Evolutionary conservation across 495 filamentous ascomycete genomes (phyloP).

Genomic region (Emericellopsis terricola): DNA sequence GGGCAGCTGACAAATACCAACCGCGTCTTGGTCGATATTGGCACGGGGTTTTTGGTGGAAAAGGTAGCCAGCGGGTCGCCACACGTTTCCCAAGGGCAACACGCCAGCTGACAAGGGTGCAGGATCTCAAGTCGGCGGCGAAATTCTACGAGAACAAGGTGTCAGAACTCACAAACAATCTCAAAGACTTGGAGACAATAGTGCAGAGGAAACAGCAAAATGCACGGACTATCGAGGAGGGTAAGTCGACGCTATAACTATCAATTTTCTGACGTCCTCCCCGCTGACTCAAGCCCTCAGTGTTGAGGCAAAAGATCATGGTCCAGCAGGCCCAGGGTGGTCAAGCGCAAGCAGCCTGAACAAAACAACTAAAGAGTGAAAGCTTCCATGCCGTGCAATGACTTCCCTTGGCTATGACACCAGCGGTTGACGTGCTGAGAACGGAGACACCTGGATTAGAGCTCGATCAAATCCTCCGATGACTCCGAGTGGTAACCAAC

Average conservation of each 20-base stretch:
- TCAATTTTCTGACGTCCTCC: not conserved
- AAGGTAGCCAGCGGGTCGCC: conserved; percentile 43
- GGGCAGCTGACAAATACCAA: conserved; percentile 59
- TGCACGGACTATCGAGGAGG: conserved; percentile 74
- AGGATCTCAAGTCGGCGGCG: conserved; percentile 54
- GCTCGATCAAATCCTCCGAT: too few species aligned
- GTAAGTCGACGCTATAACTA: conserved; percentile 31
- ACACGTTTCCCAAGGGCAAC: not conserved
- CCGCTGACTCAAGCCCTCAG: too few species aligned
- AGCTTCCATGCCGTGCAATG: too few species aligned
- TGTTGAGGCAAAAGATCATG: conserved; percentile 33
- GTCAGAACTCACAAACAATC: not conserved
- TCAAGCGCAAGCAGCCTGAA: conserved; percentile 5
- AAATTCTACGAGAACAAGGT: conserved; percentile 72
- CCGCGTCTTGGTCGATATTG: conserved; percentile 84
- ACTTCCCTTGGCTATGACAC: too few species aligned
- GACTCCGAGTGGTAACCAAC: too few species aligned
- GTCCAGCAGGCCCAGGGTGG: conserved; percentile 6
- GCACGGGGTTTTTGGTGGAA: conserved; percentile 92
- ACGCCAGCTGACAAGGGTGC: not conserved
- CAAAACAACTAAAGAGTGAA: not conserved
- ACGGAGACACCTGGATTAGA: too few species aligned
- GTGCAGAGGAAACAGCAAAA: conserved; percentile 72
- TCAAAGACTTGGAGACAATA: conserved; percentile 73
- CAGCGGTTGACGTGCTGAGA: too few species aligned